Base-by-base conservation (phyloP, 768 basidiomycete species). In the Lentinula sp. region DNA sequence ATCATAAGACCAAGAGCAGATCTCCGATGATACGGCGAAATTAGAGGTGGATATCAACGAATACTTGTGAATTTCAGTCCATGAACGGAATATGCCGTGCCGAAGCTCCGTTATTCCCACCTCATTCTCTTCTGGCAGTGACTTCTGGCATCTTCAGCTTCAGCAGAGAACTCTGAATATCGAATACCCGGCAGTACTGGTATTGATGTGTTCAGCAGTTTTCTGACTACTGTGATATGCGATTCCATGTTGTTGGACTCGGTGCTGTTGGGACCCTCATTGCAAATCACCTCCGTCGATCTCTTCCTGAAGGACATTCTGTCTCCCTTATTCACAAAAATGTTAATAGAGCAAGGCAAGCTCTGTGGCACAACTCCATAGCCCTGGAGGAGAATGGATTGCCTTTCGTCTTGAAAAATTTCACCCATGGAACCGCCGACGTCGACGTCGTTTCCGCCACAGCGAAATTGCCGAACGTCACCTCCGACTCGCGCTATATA, bases 201-300 rank as follows among this genome's bases (percentile, higher is more conserved):
- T 12, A 28, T 13, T 41, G 43, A 52, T 18, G n/a, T 57, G 54
- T 58, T 41, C 65, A 60, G 52, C 15, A 61, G 64, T 61, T 60
- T 45, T 52, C 43, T 32, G 33, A 37, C 62, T 48, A 49, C 48
- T 33, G 43, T 64, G 54, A 42, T 63, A 90, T 92, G 89, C 86
- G 81, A 63, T 81, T 89, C 69, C 87, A 91, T 76, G 68, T 91
- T 64, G 79, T 91, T 64, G 93, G 94, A 66, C 72, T 93, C 45
- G 93, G 93, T 53, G 81, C 93, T 48, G 83, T 96, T 63, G 95
- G 95, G 59, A 84, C 85, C 33, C 84, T 98, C 61, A 64, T 98
- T 64, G 82, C 94, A 15, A 85, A 89, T 71, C 83, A 95, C 70
- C 82, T 98, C 43, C 87, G 91, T 43, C 78, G 78, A 54, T 72